phyloP scores from a whole-genome alignment of 1,284 basidiomycete species.

The Thelephora terrestris region DNA sequence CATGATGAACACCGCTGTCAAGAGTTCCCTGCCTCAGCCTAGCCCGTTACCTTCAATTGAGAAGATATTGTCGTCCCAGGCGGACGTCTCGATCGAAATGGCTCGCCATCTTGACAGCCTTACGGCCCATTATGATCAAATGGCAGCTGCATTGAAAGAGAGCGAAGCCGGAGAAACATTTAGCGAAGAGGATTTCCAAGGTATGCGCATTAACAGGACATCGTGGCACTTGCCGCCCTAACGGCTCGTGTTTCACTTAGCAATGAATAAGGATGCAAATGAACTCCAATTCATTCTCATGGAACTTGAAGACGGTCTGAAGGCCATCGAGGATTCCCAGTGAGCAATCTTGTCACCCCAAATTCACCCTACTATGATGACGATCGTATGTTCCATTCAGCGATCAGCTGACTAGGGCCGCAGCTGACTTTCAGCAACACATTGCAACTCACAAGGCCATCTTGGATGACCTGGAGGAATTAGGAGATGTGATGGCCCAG shows the following conservation, averaged over 20 bases:
- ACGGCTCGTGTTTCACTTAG: conserved; percentile 24
- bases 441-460: conserved; percentile 36
- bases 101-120: conserved; percentile 62
- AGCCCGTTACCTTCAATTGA: conserved; percentile 33
- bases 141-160: conserved; percentile 54
- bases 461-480: conserved; percentile 59
- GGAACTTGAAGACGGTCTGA: conserved; percentile 52
- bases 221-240: background rate
- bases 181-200: conserved; percentile 56
- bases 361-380: background rate
- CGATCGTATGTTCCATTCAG: conserved; percentile 22
- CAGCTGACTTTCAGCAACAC: conserved; percentile 32
- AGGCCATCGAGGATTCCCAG: conserved; percentile 43
- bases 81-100: conserved; percentile 49
- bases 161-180: conserved; percentile 56
- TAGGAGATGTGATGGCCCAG: conserved; percentile 67
- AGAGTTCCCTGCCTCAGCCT: conserved; percentile 36
- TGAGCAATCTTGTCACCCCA: conserved; percentile 25
- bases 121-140: conserved; percentile 63
- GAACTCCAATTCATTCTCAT: conserved; percentile 63
- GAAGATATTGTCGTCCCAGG: conserved; percentile 43
- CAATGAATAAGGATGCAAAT: conserved; percentile 67
- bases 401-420: conserved; percentile 36
- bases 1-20: conserved; percentile 43
- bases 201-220: conserved; percentile 25